Conservation (phyloP, 2,329 filamentous ascomycete genomes). For the Lachnellula hyalina region DNA sequence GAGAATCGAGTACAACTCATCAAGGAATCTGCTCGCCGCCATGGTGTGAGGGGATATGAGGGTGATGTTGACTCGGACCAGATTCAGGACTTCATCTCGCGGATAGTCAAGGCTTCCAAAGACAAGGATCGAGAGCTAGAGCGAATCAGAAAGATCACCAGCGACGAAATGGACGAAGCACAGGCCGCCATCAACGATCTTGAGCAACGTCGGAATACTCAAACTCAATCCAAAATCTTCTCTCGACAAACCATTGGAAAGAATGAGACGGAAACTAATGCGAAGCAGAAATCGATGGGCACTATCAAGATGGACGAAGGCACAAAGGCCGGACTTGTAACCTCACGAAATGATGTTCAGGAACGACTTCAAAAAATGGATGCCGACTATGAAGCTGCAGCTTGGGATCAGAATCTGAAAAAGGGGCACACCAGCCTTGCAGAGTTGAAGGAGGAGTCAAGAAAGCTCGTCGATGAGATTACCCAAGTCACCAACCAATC, state of each 20-base stretch:
- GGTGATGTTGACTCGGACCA: conserved; percentile 68
- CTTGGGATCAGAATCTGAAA: conserved; percentile 67
- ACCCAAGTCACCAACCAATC: conserved; percentile 77
- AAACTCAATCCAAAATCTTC: conserved; percentile 68
- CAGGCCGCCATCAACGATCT: conserved; percentile 67
- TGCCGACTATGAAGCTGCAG: conserved; percentile 55
- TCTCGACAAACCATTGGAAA: conserved; percentile 66
- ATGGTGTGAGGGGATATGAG: conserved; percentile 82
- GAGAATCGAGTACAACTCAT: conserved; percentile 67
- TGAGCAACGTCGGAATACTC: conserved; percentile 65
- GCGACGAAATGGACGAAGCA: conserved; percentile 68
- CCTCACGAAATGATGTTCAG: conserved; percentile 65
- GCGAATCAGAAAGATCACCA: conserved; percentile 65
- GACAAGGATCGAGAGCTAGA: conserved; percentile 80
- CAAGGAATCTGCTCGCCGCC: conserved; percentile 67
- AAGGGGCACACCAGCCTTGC: conserved; percentile 60
- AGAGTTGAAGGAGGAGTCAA: conserved; percentile 65
- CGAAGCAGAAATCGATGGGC: conserved; percentile 63
- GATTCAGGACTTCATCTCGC: conserved; percentile 71
- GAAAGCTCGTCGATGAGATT: conserved; percentile 72
- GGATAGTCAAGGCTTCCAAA: conserved; percentile 65
- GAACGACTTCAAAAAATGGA: conserved; percentile 56
- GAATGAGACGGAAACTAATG: conserved; percentile 65
- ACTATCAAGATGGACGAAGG: conserved; percentile 83
- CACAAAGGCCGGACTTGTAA: conserved; percentile 69